These are phyloP conservation scores for Eucalyptus sp. DNA, from an alignment of 345 rosid species.

Conservation along the genomic window DNA sequence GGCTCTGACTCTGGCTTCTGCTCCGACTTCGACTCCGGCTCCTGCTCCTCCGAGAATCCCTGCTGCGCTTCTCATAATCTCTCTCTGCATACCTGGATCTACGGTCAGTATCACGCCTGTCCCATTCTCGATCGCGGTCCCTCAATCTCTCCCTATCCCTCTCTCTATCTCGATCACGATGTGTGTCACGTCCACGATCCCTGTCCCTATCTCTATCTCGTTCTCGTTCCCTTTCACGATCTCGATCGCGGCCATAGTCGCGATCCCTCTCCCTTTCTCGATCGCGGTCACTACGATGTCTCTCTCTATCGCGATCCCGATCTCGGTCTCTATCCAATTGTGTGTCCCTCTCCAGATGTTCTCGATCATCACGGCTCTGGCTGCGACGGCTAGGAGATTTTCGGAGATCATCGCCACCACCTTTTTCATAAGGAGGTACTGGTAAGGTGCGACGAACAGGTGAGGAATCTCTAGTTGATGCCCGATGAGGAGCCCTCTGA, in stretches of 20 bases:
- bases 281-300: slow-evolving; percentile 9
- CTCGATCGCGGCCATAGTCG: slow-evolving; percentile 1
- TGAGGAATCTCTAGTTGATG: slow-evolving; percentile 95
- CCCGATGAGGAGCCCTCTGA: slow-evolving; percentile 99
- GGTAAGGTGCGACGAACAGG: slow-evolving; percentile 85
- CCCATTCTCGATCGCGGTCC: slow-evolving; percentile 1
- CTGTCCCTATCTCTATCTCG: slow-evolving; percentile 22
- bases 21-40: slow-evolving; percentile 37
- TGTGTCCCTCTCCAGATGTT: slow-evolving; percentile 25
- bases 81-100: slow-evolving; percentile 12
- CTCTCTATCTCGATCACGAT: slow-evolving; percentile 5
- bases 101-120: slow-evolving; percentile 7
- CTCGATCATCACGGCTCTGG: slow-evolving; percentile 73
- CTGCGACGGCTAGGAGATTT: slow-evolving; percentile 58
- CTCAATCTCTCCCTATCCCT: slow-evolving; percentile 16
- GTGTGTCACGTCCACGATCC: background rate
- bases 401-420: slow-evolving; percentile 26
- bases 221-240: slow-evolving; percentile 5
- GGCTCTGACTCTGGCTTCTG: slow-evolving; percentile 51
- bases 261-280: slow-evolving; percentile 1
- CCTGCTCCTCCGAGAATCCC: slow-evolving; percentile 14
- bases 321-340: slow-evolving; percentile 26
- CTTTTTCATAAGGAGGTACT: slow-evolving; percentile 46
- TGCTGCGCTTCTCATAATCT: slow-evolving; percentile 24
- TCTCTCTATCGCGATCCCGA: slow-evolving; percentile 15